A percentile compares a stretch with the other conserved stretches of the same genome.
phyloP scores from a whole-genome alignment of 208 protist species.

The Leishmania gerbilli region DNA sequence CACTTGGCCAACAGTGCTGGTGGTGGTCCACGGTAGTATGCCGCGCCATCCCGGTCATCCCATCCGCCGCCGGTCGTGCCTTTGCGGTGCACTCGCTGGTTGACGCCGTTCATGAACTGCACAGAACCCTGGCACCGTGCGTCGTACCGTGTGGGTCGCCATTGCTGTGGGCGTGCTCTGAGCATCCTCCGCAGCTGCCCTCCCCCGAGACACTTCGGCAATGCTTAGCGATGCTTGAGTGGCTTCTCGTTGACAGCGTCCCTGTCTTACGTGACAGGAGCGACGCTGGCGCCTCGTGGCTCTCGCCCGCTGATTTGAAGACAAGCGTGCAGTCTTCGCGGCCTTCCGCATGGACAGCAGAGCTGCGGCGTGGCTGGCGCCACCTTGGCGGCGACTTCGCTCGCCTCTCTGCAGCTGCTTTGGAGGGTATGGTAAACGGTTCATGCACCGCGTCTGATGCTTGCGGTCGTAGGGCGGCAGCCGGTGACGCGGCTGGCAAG shows the following conservation, averaged over 20 bases:
- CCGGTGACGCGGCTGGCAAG: neutral
- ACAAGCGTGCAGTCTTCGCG: neutral
- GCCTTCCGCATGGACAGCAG: slow-evolving; percentile 2
- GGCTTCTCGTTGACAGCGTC: slow-evolving; percentile 14
- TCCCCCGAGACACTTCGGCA: neutral
- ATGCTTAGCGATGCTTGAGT: slow-evolving; percentile 13
- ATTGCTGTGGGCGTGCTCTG: neutral
- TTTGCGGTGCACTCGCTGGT: slow-evolving; percentile 9
- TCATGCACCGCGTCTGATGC: neutral
- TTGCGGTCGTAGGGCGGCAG: neutral
- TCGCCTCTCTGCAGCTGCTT: neutral
- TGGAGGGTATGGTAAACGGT: neutral
- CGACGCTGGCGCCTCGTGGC: neutral
- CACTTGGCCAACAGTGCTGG: slow-evolving; percentile 17
- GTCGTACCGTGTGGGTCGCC: neutral
- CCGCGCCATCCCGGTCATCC: slow-evolving; percentile 12
- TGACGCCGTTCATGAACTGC: slow-evolving; percentile 1
- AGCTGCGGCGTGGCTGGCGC: slow-evolving; percentile 5
- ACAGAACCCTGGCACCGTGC: neutral
- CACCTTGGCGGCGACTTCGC: slow-evolving; percentile 1
- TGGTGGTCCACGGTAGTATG: slow-evolving; percentile 27
- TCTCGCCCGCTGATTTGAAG: neutral
- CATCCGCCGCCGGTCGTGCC: neutral
- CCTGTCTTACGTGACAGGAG: neutral
- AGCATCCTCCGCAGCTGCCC: neutral